phyloP scores from a whole-genome alignment of 2,329 filamentous ascomycete genomes.

The Alternaria alternata region DNA sequence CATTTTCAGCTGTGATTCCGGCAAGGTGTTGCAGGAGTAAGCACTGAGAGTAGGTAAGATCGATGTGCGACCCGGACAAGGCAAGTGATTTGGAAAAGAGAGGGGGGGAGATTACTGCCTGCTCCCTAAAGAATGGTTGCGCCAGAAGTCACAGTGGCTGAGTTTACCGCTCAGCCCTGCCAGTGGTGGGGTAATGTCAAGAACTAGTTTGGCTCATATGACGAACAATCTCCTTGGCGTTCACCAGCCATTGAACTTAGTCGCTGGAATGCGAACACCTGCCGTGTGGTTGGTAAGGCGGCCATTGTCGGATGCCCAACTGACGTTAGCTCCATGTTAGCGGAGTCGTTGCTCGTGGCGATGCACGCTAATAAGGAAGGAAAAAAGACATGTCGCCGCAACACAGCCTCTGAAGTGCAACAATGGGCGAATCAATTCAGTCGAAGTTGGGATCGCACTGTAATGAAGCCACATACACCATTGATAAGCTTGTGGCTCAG shows the following conservation, averaged over 20 bases:
- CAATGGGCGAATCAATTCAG: neutral
- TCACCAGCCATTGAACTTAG: neutral
- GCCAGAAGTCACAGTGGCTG: slow-evolving; percentile 7
- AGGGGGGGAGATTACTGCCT: neutral
- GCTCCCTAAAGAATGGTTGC: neutral
- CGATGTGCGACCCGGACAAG: neutral
- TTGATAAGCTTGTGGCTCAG: neutral
- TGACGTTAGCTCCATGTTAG: neutral
- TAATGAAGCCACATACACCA: neutral
- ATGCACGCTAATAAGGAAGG: slow-evolving; percentile 1
- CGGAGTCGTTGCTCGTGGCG: slow-evolving; percentile 10
- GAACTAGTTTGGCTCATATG: slow-evolving; percentile 6
- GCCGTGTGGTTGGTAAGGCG: slow-evolving; percentile 5
- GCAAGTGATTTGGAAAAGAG: slow-evolving; percentile 1
- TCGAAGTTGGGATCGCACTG: neutral
- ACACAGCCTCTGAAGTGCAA: slow-evolving; percentile 7
- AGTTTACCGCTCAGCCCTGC: slow-evolving; percentile 10
- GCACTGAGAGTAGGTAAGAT: neutral
- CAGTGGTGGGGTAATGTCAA: slow-evolving; percentile 9
- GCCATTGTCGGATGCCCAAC: neutral
- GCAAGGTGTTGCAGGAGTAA: neutral
- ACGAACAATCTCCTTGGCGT: slow-evolving; percentile 13
- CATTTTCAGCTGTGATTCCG: slow-evolving; percentile 21
- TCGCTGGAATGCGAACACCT: slow-evolving; percentile 4
- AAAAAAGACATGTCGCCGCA: neutral